Base-by-base conservation (phyloP, 2,329 filamentous ascomycete genomes). In the Pleurostoma richardsiae region DNA sequence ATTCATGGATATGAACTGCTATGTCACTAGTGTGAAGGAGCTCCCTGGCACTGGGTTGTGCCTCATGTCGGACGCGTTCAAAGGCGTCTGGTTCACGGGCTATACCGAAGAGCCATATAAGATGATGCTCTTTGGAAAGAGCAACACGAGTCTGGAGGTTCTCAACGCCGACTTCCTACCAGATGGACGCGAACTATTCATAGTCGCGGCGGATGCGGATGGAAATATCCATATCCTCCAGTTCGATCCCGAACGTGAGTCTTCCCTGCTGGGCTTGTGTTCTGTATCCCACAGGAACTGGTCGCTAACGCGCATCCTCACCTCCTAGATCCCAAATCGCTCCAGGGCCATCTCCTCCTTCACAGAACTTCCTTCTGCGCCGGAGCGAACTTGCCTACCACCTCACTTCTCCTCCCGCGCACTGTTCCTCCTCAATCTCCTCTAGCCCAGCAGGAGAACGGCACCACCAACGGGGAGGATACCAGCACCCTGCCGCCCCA, bases 101-200 rank as follows among this genome's bases (percentile, higher is more conserved):
- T 99, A 96, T 61, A 94, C 88, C 6, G 92, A 99, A 68, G 94
- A 97, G 60, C 94, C 94, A 1, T 99, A 97, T 64, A 91, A 88
- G 55, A 90, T 99, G 82, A 86, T 90, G 52, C 77, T 96, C 4
- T 90, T 97, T 54, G 90, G 91, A 39, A 96, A 96, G 68, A 89
- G 86, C 56, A 79, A 85, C 38, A 85, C 87, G 26, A 81, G 80
- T 40, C 73, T 96, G 56, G 88, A 94, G 58, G 81, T 95, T 26
- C 67, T 95, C 31, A 80, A 85, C 5, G 89, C 88, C 2, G 92
- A 97, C 49, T 92, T 99, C 59, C 70, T 99, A 6, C 94, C 94
- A 0, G 86, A 92, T 57, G 88, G 88, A 6, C 83, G 87, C 47
- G 84, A 90, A 49, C 72, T 99, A 10, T 89, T 85, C 60, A 85